Evolutionary conservation across 2,329 filamentous ascomycete genomes (phyloP).

Genomic region (Talaromyces pinophilus): DNA sequence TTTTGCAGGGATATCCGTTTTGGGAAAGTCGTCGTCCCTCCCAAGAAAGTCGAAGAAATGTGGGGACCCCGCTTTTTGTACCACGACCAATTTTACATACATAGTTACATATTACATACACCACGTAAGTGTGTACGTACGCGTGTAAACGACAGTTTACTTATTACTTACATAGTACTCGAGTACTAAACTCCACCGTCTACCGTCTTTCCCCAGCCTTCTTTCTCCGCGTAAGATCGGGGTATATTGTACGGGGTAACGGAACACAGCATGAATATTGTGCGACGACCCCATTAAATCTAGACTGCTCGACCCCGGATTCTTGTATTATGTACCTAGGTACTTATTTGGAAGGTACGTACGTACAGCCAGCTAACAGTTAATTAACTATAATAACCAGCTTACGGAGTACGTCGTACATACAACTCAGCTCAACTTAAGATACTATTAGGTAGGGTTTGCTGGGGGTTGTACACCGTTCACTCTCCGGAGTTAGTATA

Average conservation of each 20-base stretch:
- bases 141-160: background rate
- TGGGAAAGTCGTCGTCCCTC: background rate
- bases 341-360: background rate
- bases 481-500: background rate
- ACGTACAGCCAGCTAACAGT: background rate
- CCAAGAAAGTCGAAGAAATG: background rate
- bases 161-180: background rate
- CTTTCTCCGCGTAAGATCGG: background rate
- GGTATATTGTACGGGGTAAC: background rate
- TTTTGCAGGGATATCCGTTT: background rate
- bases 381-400: background rate
- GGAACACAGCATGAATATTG: background rate
- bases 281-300: background rate
- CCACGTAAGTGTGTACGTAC: background rate
- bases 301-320: background rate
- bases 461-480: background rate
- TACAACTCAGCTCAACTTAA: background rate
- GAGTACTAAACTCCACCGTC: background rate
- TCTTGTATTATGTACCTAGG: background rate
- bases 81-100: background rate
- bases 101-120: background rate
- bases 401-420: background rate
- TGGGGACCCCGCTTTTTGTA: constrained; percentile 21
- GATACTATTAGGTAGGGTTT: too few relatives aligned
- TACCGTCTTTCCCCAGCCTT: background rate